Evolutionary conservation across 1,284 basidiomycete genomes (phyloP).

Genomic region (Volvariella volvacea): DNA sequence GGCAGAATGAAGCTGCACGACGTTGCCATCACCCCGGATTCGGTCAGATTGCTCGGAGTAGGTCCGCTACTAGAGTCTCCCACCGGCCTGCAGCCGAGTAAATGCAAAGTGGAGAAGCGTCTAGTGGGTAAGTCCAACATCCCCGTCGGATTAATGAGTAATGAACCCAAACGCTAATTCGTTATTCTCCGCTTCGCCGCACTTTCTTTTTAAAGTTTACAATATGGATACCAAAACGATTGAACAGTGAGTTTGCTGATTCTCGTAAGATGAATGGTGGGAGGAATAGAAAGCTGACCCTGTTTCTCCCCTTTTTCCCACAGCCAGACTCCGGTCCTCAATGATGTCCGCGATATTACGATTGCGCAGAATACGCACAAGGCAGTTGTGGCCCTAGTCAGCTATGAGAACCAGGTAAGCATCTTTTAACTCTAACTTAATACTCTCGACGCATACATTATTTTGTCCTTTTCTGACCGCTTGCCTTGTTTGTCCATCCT

Average conservation of each 20-base stretch:
- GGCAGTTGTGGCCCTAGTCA: constrained; percentile 60
- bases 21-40: constrained; percentile 67
- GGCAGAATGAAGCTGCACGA: constrained; percentile 65
- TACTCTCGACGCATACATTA: not conserved
- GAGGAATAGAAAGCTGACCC: not conserved
- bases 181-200: too few species aligned
- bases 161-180: too few species aligned
- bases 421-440: not conserved
- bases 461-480: constrained; percentile 6
- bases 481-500: too few species aligned
- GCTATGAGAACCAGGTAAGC: constrained; percentile 64
- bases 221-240: constrained; percentile 57
- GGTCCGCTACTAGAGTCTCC: constrained; percentile 59
- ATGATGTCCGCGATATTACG: constrained; percentile 71
- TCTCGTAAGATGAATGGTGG: not conserved
- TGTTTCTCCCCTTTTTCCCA: not conserved
- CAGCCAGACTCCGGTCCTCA: constrained; percentile 73
- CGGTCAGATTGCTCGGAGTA: constrained; percentile 59
- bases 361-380: constrained; percentile 40
- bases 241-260: constrained; percentile 50
- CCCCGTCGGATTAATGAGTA: too few species aligned
- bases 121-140: constrained; percentile 50
- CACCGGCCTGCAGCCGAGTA: constrained; percentile 63
- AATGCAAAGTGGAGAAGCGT: constrained; percentile 69
- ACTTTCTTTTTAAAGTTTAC: constrained; percentile 43